phyloP scores from a whole-genome alignment of 306 rosid species.

The Styphnolobium japonicum region DNA sequence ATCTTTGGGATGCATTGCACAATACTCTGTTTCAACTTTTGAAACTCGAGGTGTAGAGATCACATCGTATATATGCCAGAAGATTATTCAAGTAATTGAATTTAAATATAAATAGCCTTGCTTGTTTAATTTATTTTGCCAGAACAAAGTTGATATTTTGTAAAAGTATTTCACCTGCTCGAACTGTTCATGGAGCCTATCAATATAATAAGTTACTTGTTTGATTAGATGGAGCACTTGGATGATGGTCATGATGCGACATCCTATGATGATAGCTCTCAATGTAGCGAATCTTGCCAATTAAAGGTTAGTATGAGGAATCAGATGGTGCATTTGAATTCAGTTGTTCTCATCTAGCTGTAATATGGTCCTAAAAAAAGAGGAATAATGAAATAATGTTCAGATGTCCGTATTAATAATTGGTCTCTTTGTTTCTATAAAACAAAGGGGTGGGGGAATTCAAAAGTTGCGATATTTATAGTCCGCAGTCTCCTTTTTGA shows the following conservation, averaged over 20 bases:
- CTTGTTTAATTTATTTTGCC: constrained; percentile 26
- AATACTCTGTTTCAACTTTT: constrained; percentile 62
- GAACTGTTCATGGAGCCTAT: constrained; percentile 16
- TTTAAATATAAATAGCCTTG: constrained; percentile 20
- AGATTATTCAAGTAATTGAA: constrained; percentile 66
- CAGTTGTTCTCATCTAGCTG: neutral
- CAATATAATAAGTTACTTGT: constrained; percentile 9
- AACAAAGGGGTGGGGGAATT: neutral
- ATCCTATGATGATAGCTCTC: constrained; percentile 29
- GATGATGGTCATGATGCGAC: constrained; percentile 32
- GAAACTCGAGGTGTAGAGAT: constrained; percentile 64
- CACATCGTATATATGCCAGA: constrained; percentile 52
- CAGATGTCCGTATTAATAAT: neutral
- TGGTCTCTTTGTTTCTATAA: neutral
- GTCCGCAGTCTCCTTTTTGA: neutral
- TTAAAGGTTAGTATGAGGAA: constrained; percentile 62
- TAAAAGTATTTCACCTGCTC: constrained; percentile 3
- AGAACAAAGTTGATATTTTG: neutral
- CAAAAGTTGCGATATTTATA: neutral
- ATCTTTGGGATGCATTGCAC: constrained; percentile 83
- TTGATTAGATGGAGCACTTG: constrained; percentile 54
- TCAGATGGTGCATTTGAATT: constrained; percentile 11
- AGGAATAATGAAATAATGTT: neutral
- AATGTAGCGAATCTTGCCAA: constrained; percentile 51
- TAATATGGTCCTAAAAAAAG: neutral